Evolutionary conservation across 306 rosid genomes (phyloP).

Genomic region (Malus sylvestris): DNA sequence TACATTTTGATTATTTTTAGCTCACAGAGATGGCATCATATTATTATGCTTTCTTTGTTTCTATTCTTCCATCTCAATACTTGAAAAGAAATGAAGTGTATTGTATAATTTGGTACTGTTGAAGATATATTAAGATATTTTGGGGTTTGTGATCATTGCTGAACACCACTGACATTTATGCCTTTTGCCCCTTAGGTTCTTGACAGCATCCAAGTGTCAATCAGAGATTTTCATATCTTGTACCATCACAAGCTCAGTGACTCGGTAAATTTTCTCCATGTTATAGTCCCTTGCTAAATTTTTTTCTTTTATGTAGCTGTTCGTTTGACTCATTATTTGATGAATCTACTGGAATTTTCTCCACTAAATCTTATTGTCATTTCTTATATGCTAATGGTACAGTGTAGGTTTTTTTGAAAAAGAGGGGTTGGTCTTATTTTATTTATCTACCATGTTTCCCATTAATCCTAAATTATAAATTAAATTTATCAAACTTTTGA

Average conservation of each 20-base stretch:
- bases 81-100: neutral
- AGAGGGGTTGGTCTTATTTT: too few species aligned
- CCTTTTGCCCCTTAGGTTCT: conserved; percentile 40
- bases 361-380: too few species aligned
- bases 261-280: conserved; percentile 34
- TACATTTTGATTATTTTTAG: neutral
- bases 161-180: conserved; percentile 7
- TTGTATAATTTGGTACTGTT: neutral
- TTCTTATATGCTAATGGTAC: neutral
- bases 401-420: too few species aligned
- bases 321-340: neutral
- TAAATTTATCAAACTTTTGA: neutral
- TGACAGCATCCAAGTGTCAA: conserved; percentile 89
- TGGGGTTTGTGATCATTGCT: neutral
- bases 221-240: conserved; percentile 64
- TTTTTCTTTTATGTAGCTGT: neutral
- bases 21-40: neutral
- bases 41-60: neutral
- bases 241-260: conserved; percentile 48
- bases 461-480: neutral
- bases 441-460: neutral
- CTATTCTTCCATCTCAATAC: neutral
- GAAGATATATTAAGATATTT: neutral
- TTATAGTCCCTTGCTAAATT: neutral
- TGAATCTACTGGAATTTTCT: neutral